phyloP scores from a whole-genome alignment of 768 basidiomycete genomes.

The Leccinum broughii region DNA sequence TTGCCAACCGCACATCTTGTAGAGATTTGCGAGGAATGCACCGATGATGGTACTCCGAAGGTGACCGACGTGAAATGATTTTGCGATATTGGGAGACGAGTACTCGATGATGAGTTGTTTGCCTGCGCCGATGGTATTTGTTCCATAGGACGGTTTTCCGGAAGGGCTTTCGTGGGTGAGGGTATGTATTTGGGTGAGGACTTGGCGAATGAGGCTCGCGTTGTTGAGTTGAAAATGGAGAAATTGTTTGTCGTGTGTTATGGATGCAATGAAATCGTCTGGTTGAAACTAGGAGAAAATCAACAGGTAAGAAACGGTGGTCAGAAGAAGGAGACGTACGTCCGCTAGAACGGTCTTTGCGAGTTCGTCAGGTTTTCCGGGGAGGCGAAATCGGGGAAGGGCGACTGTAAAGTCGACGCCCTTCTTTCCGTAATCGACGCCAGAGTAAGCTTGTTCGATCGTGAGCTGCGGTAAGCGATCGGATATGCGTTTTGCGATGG shows the following conservation, averaged over 20 bases:
- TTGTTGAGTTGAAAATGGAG: slow-evolving; percentile 78
- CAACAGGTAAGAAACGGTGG: not conserved
- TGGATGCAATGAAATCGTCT: slow-evolving; percentile 73
- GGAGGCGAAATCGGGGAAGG: slow-evolving; percentile 85
- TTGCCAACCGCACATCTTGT: slow-evolving; percentile 91
- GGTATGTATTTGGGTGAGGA: slow-evolving; percentile 73
- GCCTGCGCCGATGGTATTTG: slow-evolving; percentile 71
- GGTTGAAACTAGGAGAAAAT: slow-evolving; percentile 67
- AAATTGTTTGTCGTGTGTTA: slow-evolving; percentile 74
- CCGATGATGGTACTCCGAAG: slow-evolving; percentile 98
- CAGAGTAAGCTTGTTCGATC: slow-evolving; percentile 76
- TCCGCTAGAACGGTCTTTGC: slow-evolving; percentile 71
- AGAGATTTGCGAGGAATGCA: slow-evolving; percentile 88
- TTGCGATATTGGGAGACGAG: slow-evolving; percentile 96
- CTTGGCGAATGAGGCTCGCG: slow-evolving; percentile 57
- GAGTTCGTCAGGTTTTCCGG: slow-evolving; percentile 78
- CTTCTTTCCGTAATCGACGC: slow-evolving; percentile 90
- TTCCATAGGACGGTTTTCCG: slow-evolving; percentile 74
- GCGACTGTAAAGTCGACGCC: slow-evolving; percentile 93
- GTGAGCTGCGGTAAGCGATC: slow-evolving; percentile 65
- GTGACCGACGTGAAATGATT: slow-evolving; percentile 97
- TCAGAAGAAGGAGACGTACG: slow-evolving; percentile 44
- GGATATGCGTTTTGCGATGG: slow-evolving; percentile 72
- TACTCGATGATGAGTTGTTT: slow-evolving; percentile 90
- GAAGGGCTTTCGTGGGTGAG: slow-evolving; percentile 64